Base-by-base conservation (phyloP, 2,329 filamentous ascomycete genomes). In the Penicillium sp. region DNA sequence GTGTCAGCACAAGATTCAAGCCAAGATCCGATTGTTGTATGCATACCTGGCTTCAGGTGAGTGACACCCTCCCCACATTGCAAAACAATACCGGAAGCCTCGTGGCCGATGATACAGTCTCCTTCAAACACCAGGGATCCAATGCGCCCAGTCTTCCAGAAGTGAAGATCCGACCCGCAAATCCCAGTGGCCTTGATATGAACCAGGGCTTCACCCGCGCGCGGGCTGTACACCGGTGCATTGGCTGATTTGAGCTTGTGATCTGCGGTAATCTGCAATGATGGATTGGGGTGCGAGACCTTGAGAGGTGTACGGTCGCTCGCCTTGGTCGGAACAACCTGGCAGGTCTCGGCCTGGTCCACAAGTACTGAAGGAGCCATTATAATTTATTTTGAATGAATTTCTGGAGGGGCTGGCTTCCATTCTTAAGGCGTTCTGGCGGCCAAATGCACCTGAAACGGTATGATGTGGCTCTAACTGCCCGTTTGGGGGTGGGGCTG, bases 91-190 rank as follows among this genome's bases (percentile, higher is more conserved):
- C 85, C 86, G 9, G 84, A 80, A 4, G 81, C 83, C 69, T 88
- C 85, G 58, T 88, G 86, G 21, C 86, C 85, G 43, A 88, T 77
- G 48, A 87, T 85, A 62, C 83, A 86, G 59, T 87, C 83, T 18
- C 81, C 81, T 54, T 85, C 79, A 11, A 89, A 81, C 1, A 83
- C 78, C 2, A 88, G 76, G 2, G 80, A 77, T 2, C 87, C 86
- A 62, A 89, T 88, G 11, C 79, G 73, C 22, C 86, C 86, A 0
- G 77, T 75, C 62, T 85, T 84, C 86, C 86, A 88, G 61, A 88
- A 86, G 66, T 89, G 86, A 58, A 88, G 81, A 62, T 88, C 86
- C 1, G 85, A 88, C 78, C 85, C 85, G 70, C 85, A 88, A 36
- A 88, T 83, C 41, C 85, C 85, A 3, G 84, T 86, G 1, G 80